Evolutionary conservation across 257 asterid genomes (phyloP).

Genomic region (Plantago major): DNA sequence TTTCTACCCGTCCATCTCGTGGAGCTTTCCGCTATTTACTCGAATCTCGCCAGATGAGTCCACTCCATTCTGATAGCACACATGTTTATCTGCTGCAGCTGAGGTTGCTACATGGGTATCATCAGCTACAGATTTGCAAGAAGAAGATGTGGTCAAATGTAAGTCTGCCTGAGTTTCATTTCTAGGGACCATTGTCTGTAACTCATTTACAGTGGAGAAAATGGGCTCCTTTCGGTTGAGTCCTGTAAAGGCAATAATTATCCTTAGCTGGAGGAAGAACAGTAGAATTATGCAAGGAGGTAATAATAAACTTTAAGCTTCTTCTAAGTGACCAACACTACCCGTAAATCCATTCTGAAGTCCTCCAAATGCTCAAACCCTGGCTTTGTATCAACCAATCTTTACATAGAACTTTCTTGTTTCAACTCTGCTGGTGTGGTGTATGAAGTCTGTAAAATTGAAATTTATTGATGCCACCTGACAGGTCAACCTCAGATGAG

Average conservation of each 20-base stretch:
- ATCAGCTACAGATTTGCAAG: conserved; percentile 43
- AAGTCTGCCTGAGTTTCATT: conserved; percentile 42
- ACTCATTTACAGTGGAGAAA: conserved; percentile 30
- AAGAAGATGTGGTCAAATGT: conserved; percentile 29
- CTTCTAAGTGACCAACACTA: conserved; percentile 21
- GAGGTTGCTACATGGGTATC: conserved; percentile 34
- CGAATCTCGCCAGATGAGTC: conserved; percentile 46
- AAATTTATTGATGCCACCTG: conserved; percentile 41
- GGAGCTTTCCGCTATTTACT: conserved; percentile 42
- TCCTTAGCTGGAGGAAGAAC: conserved; percentile 8
- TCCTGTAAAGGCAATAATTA: conserved; percentile 42
- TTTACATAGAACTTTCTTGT: conserved; percentile 41
- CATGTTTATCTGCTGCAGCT: conserved; percentile 38
- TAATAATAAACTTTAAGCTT: conserved; percentile 4
- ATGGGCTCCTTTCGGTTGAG: conserved; percentile 40
- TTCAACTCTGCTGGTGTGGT: conserved; percentile 39
- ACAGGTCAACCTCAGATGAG: conserved; percentile 42
- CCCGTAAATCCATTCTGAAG: conserved; percentile 58
- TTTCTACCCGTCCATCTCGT: conserved; percentile 48
- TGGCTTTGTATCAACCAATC: conserved; percentile 42
- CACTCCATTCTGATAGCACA: conserved; percentile 31
- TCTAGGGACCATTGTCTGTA: conserved; percentile 32
- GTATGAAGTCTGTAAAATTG: conserved; percentile 34
- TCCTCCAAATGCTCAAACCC: conserved; percentile 38
- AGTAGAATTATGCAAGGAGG: conserved; percentile 5